Percentiles rank a stretch among this genome's conserved stretches.
Conservation (phyloP, 345 rosid genomes). For the Bruguiera parviflora region DNA sequence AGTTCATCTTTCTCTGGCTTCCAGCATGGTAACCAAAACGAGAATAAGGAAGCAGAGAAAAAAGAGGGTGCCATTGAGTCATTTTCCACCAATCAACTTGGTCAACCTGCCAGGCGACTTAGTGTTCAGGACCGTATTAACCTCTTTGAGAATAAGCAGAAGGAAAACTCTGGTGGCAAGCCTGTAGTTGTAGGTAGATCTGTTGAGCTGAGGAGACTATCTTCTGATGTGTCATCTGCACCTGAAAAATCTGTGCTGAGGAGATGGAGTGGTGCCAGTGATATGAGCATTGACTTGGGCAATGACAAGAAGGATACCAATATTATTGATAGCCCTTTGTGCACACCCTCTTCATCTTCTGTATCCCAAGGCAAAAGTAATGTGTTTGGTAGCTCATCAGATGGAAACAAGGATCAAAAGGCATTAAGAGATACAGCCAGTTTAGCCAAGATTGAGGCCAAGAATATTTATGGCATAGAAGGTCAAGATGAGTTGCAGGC, state of each 20-base stretch:
- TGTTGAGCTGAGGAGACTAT: conserved; percentile 70
- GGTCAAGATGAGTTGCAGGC: conserved; percentile 41
- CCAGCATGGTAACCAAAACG: conserved; percentile 25
- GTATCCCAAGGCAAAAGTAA: conserved; percentile 31
- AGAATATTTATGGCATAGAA: conserved; percentile 30
- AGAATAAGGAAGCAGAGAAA: conserved; percentile 47
- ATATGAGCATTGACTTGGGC: conserved; percentile 93
- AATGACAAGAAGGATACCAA: conserved; percentile 54
- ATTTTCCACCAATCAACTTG: conserved; percentile 36
- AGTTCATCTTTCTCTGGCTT: conserved; percentile 23
- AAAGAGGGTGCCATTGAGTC: conserved; percentile 41
- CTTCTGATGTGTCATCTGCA: conserved; percentile 67
- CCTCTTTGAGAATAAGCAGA: conserved; percentile 92
- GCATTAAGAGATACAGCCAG: conserved; percentile 31
- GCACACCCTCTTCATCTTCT: conserved; percentile 61
- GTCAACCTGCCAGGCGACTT: conserved; percentile 75
- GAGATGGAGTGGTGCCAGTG: conserved; percentile 99
- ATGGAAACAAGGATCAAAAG: conserved; percentile 32
- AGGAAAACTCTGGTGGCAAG: conserved; percentile 68
- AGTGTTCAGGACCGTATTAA: conserved; percentile 98
- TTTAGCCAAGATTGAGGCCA: conserved; percentile 37
- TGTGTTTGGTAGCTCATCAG: conserved; percentile 28
- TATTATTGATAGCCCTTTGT: conserved; percentile 55
- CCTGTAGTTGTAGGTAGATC: conserved; percentile 54
- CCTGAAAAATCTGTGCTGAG: conserved; percentile 77